Conservation (phyloP, 345 rosid species). For the Barbarea vulgaris region DNA sequence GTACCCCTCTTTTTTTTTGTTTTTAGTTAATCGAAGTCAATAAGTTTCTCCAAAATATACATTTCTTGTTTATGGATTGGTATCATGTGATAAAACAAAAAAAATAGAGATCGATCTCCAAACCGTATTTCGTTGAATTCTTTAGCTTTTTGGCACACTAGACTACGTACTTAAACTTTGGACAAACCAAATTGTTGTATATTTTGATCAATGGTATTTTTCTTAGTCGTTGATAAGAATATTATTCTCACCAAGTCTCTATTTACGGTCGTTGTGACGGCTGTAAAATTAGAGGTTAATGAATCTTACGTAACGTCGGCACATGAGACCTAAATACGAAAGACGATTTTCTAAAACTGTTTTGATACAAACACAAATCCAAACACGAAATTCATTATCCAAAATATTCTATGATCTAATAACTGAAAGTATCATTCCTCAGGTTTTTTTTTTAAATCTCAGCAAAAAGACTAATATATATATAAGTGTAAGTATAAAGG, state of each 20-base stretch:
- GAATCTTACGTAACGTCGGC: neutral
- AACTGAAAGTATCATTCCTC: neutral
- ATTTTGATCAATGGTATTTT: neutral
- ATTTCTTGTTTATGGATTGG: neutral
- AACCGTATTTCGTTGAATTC: slow-evolving; percentile 2
- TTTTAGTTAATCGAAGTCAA: neutral
- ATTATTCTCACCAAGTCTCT: slow-evolving; percentile 10
- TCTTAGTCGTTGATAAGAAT: neutral
- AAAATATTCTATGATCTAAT: neutral
- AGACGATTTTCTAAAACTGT: neutral
- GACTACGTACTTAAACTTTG: neutral
- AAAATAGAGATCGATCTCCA: neutral
- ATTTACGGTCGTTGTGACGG: slow-evolving; percentile 4
- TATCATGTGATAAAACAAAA: neutral
- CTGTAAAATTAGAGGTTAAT: neutral
- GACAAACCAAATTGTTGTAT: neutral
- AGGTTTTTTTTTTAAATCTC: neutral
- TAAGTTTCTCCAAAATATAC: neutral
- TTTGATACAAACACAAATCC: neutral
- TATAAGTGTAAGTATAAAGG: neutral
- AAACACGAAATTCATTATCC: neutral
- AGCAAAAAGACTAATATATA: neutral
- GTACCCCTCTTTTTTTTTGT: neutral
- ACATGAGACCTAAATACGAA: neutral
- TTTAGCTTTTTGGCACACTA: neutral